These are phyloP conservation scores for Houttuynia cordata DNA, from an alignment of 164 flowering plant species.

Conservation along the genomic window DNA sequence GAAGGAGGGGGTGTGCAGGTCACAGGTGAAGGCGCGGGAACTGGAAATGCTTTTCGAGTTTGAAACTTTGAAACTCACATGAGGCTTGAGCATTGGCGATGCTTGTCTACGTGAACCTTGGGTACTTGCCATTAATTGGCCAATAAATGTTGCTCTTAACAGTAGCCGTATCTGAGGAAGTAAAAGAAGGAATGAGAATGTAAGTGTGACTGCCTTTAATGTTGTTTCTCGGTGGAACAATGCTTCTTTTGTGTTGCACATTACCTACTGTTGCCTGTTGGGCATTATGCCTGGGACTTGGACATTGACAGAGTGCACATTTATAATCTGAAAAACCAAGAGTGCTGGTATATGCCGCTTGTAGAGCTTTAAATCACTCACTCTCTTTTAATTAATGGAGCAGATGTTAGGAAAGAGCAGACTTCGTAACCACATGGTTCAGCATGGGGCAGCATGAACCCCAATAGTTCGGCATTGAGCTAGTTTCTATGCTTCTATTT, in stretches of 20 bases:
- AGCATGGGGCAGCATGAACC: no score
- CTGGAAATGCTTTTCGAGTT: not conserved
- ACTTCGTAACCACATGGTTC: no score
- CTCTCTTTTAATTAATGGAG: no score
- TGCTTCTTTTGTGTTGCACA: not conserved
- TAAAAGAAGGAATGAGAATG: not conserved
- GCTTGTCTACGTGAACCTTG: not conserved
- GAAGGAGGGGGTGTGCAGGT: not conserved
- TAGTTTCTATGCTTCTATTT: no score
- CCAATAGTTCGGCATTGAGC: no score
- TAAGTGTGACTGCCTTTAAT: not conserved
- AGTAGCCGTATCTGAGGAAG: not conserved
- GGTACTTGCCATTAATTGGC: not conserved
- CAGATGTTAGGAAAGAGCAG: no score
- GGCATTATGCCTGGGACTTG: no score
- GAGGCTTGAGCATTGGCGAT: not conserved
- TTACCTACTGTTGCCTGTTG: no score
- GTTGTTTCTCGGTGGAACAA: not conserved
- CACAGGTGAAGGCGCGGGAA: not conserved
- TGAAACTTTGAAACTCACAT: not conserved
- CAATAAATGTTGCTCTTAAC: conserved; percentile 2
- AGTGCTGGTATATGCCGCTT: no score
- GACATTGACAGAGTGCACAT: no score
- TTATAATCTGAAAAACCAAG: no score
- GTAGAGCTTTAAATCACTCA: no score